phyloP scores from a whole-genome alignment of 441 rosid species.

The Manihot esculenta region DNA sequence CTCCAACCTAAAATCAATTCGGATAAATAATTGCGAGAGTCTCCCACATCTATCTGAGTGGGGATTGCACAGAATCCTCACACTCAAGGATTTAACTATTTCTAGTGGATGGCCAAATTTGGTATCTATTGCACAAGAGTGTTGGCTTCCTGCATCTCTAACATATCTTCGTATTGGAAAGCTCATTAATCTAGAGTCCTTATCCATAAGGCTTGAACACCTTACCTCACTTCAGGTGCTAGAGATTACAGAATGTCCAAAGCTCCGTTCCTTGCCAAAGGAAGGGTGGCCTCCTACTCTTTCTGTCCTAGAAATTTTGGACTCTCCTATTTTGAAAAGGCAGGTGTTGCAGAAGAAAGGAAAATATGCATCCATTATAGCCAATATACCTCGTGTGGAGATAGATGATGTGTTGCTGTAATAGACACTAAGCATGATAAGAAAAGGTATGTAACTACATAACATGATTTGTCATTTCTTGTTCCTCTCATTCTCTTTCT shows the following conservation, averaged over 20 bases:
- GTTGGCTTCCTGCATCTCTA: slow-evolving; percentile 10
- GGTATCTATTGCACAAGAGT: slow-evolving; percentile 14
- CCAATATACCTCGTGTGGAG: slow-evolving; percentile 13
- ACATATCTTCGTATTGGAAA: slow-evolving; percentile 4
- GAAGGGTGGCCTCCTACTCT: slow-evolving; percentile 15
- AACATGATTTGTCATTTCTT: neutral
- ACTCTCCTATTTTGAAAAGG: slow-evolving; percentile 4
- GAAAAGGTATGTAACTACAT: neutral
- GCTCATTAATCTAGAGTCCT: slow-evolving; percentile 10
- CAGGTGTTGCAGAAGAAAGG: slow-evolving; percentile 4
- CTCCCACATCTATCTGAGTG: slow-evolving; percentile 12
- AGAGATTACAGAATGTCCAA: slow-evolving; percentile 16
- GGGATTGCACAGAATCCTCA: slow-evolving; percentile 12
- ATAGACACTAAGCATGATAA: neutral
- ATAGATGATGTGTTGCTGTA: slow-evolving; percentile 8
- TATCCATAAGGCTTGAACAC: slow-evolving; percentile 10
- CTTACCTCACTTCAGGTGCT: slow-evolving; percentile 18
- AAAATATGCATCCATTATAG: slow-evolving; percentile 4
- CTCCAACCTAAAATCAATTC: slow-evolving; percentile 4
- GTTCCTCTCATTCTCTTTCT: neutral
- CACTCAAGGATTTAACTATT: slow-evolving; percentile 12
- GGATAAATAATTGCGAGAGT: slow-evolving; percentile 12
- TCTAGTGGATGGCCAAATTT: slow-evolving; percentile 16
- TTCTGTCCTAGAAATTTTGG: slow-evolving; percentile 2
- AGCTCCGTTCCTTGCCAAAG: slow-evolving; percentile 11